Evolutionary conservation across 169 alveolate genomes (phyloP).

Genomic region (Plasmodium vinckei): DNA sequence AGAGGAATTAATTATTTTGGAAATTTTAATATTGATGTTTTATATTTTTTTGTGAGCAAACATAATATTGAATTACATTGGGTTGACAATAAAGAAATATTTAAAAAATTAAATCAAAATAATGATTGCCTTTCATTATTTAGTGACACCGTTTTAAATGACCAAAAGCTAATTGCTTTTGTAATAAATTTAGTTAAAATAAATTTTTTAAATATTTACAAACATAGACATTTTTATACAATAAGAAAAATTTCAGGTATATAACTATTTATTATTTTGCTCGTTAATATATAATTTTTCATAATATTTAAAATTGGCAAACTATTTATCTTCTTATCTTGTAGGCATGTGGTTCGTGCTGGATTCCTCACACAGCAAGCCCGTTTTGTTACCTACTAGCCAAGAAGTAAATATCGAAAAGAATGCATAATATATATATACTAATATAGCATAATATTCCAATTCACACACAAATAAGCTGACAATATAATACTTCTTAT

Average conservation of each 20-base stretch:
- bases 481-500: no score
- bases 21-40: slow-evolving; percentile 53
- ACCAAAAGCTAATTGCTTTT: slow-evolving; percentile 53
- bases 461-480: no score
- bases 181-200: slow-evolving; percentile 62
- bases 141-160: slow-evolving; percentile 33
- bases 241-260: slow-evolving; percentile 76
- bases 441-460: no score
- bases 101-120: slow-evolving; percentile 29
- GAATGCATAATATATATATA: background rate
- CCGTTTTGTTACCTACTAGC: slow-evolving; percentile 43
- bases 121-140: slow-evolving; percentile 16
- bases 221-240: slow-evolving; percentile 71
- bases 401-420: slow-evolving; percentile 31
- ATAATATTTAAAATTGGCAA: background rate
- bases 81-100: slow-evolving; percentile 73
- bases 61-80: slow-evolving; percentile 53
- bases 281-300: background rate
- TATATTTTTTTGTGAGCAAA: slow-evolving; percentile 60
- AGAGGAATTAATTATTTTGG: slow-evolving; percentile 65
- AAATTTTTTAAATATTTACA: slow-evolving; percentile 49
- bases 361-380: slow-evolving; percentile 60
- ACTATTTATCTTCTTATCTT: no score
- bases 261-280: background rate
- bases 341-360: slow-evolving; percentile 65